Percentiles rank a stretch among this genome's conserved stretches.
phyloP scores from a whole-genome alignment of 2,329 filamentous ascomycete species.

The Orbilia blumenaviensis region DNA sequence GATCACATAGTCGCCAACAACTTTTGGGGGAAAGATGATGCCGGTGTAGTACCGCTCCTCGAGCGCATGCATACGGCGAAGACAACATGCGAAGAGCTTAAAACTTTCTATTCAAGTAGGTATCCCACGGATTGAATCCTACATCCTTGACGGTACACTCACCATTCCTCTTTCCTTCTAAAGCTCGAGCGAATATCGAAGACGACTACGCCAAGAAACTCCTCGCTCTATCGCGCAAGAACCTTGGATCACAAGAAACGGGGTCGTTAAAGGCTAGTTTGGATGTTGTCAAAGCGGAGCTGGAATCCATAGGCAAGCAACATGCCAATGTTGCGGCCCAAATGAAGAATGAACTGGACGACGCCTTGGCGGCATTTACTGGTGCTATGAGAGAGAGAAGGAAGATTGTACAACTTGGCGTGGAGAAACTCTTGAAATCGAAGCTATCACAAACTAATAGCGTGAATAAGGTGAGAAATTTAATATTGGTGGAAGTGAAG shows the following conservation, averaged over 20 bases:
- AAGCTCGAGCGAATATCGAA: constrained; percentile 89
- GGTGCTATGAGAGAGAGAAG: constrained; percentile 95
- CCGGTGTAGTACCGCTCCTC: constrained; percentile 87
- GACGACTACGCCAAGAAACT: constrained; percentile 95
- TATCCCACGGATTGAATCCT: constrained; percentile 17
- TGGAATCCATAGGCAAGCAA: constrained; percentile 92
- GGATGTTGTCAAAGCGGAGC: constrained; percentile 85
- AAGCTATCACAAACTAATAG: constrained; percentile 90
- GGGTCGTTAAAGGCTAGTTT: constrained; percentile 85
- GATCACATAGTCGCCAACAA: constrained; percentile 96
- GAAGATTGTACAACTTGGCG: constrained; percentile 93
- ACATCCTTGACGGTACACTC: neutral
- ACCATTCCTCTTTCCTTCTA: neutral
- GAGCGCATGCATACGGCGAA: constrained; percentile 96
- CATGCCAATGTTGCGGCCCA: constrained; percentile 88
- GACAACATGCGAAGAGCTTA: constrained; percentile 91
- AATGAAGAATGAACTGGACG: constrained; percentile 96
- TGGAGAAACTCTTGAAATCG: constrained; percentile 91
- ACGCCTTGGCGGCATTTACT: constrained; percentile 88
- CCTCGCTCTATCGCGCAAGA: constrained; percentile 83
- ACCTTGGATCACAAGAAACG: constrained; percentile 84
- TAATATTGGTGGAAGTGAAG: neutral
- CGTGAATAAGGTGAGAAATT: constrained; percentile 81
- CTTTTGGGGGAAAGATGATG: constrained; percentile 99
- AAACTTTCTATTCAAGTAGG: constrained; percentile 84